These are phyloP conservation scores for Epichloe festucae DNA, from an alignment of 2,329 filamentous ascomycete genomes.

Conservation along the genomic window DNA sequence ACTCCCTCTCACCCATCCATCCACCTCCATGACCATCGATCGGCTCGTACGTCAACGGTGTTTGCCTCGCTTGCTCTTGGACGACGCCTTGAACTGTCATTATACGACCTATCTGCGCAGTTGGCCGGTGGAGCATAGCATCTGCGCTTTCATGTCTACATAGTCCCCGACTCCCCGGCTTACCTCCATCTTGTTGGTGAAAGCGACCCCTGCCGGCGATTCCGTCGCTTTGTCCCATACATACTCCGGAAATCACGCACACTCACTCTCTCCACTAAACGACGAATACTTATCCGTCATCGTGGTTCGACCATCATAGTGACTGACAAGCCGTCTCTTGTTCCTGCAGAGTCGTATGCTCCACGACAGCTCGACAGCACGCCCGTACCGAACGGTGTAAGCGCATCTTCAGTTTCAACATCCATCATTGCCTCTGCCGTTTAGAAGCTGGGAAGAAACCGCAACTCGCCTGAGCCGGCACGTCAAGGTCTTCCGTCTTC, in stretches of 20 bases:
- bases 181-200: not conserved
- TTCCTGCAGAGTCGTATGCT: too few species aligned
- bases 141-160: not conserved
- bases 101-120: not conserved
- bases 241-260: not conserved
- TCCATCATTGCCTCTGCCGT: not conserved
- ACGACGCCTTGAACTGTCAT: not conserved
- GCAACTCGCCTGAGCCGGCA: not conserved
- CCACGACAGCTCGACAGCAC: too few species aligned
- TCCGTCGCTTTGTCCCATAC: not conserved
- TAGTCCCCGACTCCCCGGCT: not conserved
- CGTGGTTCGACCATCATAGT: not conserved
- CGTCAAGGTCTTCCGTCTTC: not conserved
- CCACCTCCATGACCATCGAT: not conserved
- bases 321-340: too few species aligned
- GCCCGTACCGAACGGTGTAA: too few species aligned
- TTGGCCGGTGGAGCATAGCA: not conserved
- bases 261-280: not conserved
- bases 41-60: constrained; percentile 2
- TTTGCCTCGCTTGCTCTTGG: not conserved
- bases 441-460: not conserved
- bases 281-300: not conserved
- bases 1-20: not conserved
- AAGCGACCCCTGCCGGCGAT: not conserved
- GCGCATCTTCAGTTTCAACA: too few species aligned